A percentile compares a stretch with the other conserved stretches of the same genome.
These are phyloP conservation scores for Paecilomyces niveus DNA, from an alignment of 2,329 filamentous ascomycete genomes.

Conservation along the genomic window DNA sequence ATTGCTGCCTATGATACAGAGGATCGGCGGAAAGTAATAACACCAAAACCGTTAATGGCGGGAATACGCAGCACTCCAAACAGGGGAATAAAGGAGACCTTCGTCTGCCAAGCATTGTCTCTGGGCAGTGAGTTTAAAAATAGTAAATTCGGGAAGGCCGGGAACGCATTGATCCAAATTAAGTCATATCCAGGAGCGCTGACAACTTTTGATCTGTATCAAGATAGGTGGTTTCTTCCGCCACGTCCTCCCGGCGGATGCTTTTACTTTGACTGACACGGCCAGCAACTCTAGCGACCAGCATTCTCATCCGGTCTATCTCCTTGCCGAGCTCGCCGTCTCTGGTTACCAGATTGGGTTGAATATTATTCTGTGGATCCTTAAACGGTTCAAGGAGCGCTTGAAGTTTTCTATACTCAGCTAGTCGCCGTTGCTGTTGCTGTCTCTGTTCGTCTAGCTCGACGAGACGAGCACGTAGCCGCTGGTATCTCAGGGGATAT, in stretches of 20 bases:
- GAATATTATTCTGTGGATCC: conserved; percentile 43
- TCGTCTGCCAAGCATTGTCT: background rate
- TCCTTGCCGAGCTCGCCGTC: conserved; percentile 46
- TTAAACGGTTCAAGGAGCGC: conserved; percentile 43
- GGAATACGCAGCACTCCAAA: background rate
- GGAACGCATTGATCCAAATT: conserved; percentile 6
- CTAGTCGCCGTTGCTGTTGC: conserved; percentile 39
- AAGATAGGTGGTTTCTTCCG: conserved; percentile 14
- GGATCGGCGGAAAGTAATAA: background rate
- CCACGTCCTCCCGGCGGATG: conserved; percentile 3
- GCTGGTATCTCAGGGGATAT: conserved; percentile 31
- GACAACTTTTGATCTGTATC: conserved; percentile 26
- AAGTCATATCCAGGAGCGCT: conserved; percentile 32
- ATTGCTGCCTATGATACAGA: background rate
- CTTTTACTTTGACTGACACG: conserved; percentile 25
- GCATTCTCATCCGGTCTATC: conserved; percentile 43
- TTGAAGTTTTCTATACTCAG: conserved; percentile 40
- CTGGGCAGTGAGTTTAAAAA: background rate
- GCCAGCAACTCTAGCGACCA: conserved; percentile 37
- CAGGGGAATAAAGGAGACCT: background rate
- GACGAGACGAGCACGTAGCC: conserved; percentile 37
- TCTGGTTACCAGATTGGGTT: conserved; percentile 48
- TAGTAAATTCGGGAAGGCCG: background rate
- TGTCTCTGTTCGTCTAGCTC: conserved; percentile 40
- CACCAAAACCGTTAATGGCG: background rate